phyloP scores from a whole-genome alignment of 2,329 filamentous ascomycete species.

The Didymosphaeria variabile region DNA sequence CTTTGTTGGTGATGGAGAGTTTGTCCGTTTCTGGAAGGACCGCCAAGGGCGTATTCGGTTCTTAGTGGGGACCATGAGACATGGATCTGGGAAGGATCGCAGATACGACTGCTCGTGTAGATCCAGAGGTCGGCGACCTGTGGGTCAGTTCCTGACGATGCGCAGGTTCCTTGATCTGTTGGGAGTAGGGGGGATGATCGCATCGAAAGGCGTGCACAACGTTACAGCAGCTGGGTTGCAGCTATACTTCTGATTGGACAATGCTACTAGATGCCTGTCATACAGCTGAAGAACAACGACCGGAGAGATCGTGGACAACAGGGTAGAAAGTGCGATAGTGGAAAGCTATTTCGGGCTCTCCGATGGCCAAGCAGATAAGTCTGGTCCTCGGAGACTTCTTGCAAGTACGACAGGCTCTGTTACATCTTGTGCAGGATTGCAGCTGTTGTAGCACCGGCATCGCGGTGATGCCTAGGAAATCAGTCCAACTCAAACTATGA shows the following conservation, averaged over 20 bases:
- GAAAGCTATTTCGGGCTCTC: constrained; percentile 1
- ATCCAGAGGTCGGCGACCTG: too few relatives aligned
- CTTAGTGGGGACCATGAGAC: too few relatives aligned
- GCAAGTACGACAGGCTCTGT: neutral
- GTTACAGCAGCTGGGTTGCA: neutral
- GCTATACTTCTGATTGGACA: neutral
- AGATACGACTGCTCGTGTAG: too few relatives aligned
- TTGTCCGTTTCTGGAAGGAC: too few relatives aligned
- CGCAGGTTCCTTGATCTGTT: neutral
- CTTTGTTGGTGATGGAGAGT: neutral
- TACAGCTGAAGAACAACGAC: constrained; percentile 1
- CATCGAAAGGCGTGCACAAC: neutral
- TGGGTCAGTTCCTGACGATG: too few relatives aligned
- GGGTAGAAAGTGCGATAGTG: neutral
- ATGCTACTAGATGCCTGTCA: neutral
- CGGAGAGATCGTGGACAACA: neutral
- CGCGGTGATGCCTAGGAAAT: constrained; percentile 5
- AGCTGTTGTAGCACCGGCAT: neutral
- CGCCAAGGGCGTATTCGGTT: too few relatives aligned
- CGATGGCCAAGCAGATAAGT: neutral
- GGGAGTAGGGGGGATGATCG: neutral
- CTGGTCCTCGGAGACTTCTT: neutral
- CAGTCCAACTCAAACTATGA: neutral
- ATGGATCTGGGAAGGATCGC: too few relatives aligned
- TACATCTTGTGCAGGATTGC: neutral